Base-by-base conservation (phyloP, 768 basidiomycete species). In the Rhodosporidiobolus sp. region DNA sequence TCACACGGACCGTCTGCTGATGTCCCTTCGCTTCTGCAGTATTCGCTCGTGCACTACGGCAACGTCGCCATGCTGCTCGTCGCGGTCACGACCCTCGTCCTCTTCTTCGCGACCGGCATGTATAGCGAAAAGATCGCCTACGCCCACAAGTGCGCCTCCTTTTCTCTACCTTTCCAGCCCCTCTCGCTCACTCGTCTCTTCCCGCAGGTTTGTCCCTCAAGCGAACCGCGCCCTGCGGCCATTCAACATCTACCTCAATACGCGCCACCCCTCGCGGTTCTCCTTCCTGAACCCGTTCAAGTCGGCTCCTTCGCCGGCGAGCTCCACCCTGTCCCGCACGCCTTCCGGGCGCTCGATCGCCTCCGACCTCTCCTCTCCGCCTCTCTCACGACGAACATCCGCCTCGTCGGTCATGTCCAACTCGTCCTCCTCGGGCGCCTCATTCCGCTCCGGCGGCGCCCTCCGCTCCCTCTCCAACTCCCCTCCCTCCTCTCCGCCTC, bases 191-290 rank as follows among this genome's bases (percentile, higher is more conserved):
- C 57, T 38, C 50, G 66, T 43, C 12, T 32, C 43, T 2, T 12
- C 53, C 14, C 53, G 35, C 80, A 97, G 95, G 83, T 99, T 97
- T 79, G 91, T 98, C 35, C 93, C 93, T 3, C 94, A 97, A 77
- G 92, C 94, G 14, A 99, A 98, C 81, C 87, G 89, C 57, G 88
- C 94, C 0, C 84, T 99, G 22, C 87, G 95, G 26, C 90, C 89
- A 28, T 89, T 97, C 81, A 99, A 99, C 81, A 94, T 99, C 88
- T 91, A 92, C 78, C 86, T 99, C 76, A 99, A 99, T 83, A 90
- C 95, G 78, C 89, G 94, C 53, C 87, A 88, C 75, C 89, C 88
- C 3, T 87, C 92, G 0, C 82, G 90, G 24, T 69, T 70, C 46
- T 53, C 75, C 50, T 62, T 76, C 48, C 38, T 76, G 58, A 65